phyloP scores from a whole-genome alignment of 495 filamentous ascomycete genomes.

The Chaetomium fimeti region DNA sequence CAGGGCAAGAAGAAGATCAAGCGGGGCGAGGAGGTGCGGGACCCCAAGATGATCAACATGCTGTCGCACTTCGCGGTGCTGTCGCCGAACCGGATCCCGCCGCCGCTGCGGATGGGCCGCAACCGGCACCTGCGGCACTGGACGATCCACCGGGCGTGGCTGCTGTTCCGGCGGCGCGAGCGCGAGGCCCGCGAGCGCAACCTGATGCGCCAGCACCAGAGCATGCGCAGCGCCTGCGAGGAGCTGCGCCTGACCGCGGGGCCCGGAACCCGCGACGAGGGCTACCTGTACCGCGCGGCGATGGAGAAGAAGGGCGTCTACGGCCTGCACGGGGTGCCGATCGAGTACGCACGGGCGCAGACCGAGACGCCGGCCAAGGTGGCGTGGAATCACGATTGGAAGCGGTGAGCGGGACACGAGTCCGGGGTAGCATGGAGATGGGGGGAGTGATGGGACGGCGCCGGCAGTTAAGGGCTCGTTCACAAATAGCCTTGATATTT shows the following conservation, averaged over 20 bases:
- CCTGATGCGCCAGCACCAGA: slow-evolving; percentile 70
- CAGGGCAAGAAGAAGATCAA: slow-evolving; percentile 34
- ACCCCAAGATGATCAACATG: slow-evolving; percentile 38
- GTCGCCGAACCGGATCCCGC: slow-evolving; percentile 48
- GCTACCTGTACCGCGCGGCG: slow-evolving; percentile 76
- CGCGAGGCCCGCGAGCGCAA: slow-evolving; percentile 58
- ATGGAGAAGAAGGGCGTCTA: slow-evolving; percentile 83
- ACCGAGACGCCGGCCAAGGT: slow-evolving; percentile 69
- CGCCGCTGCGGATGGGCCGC: slow-evolving; percentile 81
- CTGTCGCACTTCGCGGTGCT: slow-evolving; percentile 32
- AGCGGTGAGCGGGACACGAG: slow-evolving; percentile 27
- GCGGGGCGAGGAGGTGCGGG: slow-evolving; percentile 17
- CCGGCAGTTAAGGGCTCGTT: not conserved
- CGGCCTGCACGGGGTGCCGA: slow-evolving; percentile 62
- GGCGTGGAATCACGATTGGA: slow-evolving; percentile 80
- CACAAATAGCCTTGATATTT: not conserved
- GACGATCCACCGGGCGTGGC: slow-evolving; percentile 97
- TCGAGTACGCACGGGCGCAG: slow-evolving; percentile 84
- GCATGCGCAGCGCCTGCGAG: slow-evolving; percentile 77
- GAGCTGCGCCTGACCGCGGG: slow-evolving; percentile 69
- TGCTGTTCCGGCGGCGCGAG: slow-evolving; percentile 64
- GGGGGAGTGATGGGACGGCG: not conserved
- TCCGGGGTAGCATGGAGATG: not conserved
- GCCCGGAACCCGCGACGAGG: slow-evolving; percentile 58
- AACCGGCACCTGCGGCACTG: slow-evolving; percentile 91